Base-by-base conservation (phyloP, 2,329 filamentous ascomycete genomes). In the Aspergillus pseudotamarii region DNA sequence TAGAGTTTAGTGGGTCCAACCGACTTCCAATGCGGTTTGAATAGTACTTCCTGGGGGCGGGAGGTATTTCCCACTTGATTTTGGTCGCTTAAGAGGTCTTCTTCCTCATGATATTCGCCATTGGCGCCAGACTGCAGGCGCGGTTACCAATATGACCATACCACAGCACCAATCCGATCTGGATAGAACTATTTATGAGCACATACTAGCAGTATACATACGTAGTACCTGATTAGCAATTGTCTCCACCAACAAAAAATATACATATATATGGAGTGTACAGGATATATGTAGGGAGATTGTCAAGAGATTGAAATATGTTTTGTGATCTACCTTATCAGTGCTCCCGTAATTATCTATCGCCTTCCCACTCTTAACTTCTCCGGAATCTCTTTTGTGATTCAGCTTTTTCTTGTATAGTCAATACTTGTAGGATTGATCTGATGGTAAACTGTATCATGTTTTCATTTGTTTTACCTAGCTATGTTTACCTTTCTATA, bases 81-180 rank as follows among this genome's bases (percentile, higher is more conserved):
- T 61, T 26, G 50, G 48, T 65, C 63, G 60, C 63, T 62, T 62
- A 62, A 38, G 53, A 45, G 48, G 19, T 28, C 45, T n/a, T 23
- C 51, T 46, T 62, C 36, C 62, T 64, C 60, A 63, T 68, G 64
- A 68, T 69, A 68, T 70, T 72, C 67, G 68, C 71, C 65, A 65
- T 70, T 72, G 70, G 67, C 71, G 71, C 71, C 65, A 56, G 59
- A 38, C 51, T 32, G 30, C 61, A 50, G 65, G 60, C 63, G 70
- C 70, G 70, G 66, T 68, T 72, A 65, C 62, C 41, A 45, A 60
- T 48, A 6, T 21, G 19, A 53, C 34, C 3, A 26, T 16, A 36
- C 34, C 34, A 16, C 34, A 36, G 2, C 34, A 36, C 34, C 34
- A 36, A 16, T 14, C 5, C 34, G 34, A 36, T 16, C 14, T 16